Evolutionary conservation across 352 stramenopile genomes (phyloP), one percentile per base, ranked within the genome.

Genomic region (Pythium phragmiticola): DNA sequence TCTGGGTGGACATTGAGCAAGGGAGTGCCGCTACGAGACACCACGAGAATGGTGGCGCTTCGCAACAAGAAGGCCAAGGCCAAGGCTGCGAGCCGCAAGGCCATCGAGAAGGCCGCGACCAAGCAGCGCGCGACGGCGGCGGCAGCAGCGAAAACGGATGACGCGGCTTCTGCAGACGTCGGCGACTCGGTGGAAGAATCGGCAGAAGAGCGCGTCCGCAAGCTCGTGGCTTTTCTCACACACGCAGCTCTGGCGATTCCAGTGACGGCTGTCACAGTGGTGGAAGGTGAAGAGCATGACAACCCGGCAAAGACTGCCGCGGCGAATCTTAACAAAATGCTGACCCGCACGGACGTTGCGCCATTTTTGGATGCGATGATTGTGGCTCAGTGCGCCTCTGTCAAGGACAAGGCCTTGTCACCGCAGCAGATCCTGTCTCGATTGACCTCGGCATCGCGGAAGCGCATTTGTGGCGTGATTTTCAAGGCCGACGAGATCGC

Each of bases 401-500:
- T 70, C 4, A 92, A 92, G 57, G 82, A 94, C 43, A 78, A 77
- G 43, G 34, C 70, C 8, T 55, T 71, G 4, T 23, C 55, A 13
- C 75, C 82, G 45, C n/a, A 69, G 50, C 77, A 90, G 59, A 80
- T 94, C 26, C 48, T 94, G 57, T 63, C 77, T 26, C 89, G 84
- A 47, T 67, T 94, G 33, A 80, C 81, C 47, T 70, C 77, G 11
- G 77, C 76, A 7, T 75, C 81, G 47, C 74, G 84, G 7, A 89
- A 91, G 42, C 82, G 84, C 59, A 80, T 95, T 28, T 95, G 87
- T 42, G 87, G 87, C 41, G 82, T 80, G 36, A 92, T 95, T 58
- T 95, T 95, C 57, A 79, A 81, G 49, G 80, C 84, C 37, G 87
- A 95, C 55, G 87, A 95, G 71, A 88, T 95, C 48, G 80, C 85